phyloP scores from a whole-genome alignment of 371 early-diverging fungal genomes.

The Mortierella sp. region DNA sequence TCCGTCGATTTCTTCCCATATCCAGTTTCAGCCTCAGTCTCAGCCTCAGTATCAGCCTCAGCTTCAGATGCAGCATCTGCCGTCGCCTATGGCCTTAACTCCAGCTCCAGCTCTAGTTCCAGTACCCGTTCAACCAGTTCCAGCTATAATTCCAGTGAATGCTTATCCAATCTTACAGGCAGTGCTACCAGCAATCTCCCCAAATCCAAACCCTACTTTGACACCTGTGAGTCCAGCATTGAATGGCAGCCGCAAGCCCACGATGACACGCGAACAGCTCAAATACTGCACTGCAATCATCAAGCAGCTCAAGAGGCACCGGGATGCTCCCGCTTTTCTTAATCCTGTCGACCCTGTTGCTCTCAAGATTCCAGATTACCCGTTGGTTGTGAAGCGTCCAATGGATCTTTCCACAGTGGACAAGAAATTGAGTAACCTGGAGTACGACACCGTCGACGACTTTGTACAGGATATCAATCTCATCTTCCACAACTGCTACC shows the following conservation, averaged over 20 bases:
- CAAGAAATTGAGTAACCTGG: slow-evolving; percentile 78
- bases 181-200: not conserved
- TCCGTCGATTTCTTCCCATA: not conserved
- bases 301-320: slow-evolving; percentile 77
- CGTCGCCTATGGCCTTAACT: too few species aligned
- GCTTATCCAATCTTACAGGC: too few species aligned
- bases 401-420: slow-evolving; percentile 98
- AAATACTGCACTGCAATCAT: slow-evolving; percentile 84
- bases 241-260: slow-evolving; percentile 52
- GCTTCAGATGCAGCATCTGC: too few species aligned
- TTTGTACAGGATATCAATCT: slow-evolving; percentile 82
- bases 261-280: slow-evolving; percentile 82
- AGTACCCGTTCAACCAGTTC: too few species aligned
- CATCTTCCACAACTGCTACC: slow-evolving; percentile 88
- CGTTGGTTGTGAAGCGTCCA: slow-evolving; percentile 91
- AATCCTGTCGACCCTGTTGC: slow-evolving; percentile 95
- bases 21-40: too few species aligned
- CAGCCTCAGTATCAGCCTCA: not conserved
- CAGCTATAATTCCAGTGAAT: too few species aligned
- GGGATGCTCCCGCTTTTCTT: slow-evolving; percentile 85
- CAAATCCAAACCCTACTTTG: not conserved
- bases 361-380: slow-evolving; percentile 95
- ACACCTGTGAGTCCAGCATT: slow-evolving; percentile 1
- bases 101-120: too few species aligned
- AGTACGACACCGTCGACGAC: slow-evolving; percentile 73